Conservation (phyloP, 176 grass and related monocot genomes). For the Phragmites australis region DNA sequence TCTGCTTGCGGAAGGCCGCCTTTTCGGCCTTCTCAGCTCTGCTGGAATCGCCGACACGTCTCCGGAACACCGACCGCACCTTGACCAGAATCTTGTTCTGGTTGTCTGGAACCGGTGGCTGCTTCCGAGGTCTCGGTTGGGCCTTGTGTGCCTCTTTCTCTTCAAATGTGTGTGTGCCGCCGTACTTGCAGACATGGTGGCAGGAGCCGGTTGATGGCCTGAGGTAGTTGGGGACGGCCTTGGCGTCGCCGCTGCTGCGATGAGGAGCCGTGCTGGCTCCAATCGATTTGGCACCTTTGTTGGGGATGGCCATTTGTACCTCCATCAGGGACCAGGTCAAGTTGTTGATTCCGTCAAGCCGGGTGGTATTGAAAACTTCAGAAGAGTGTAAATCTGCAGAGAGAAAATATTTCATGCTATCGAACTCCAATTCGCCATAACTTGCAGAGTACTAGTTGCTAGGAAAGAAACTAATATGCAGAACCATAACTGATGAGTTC, state of each 20-base stretch:
- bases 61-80: conserved; percentile 47
- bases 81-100: conserved; percentile 32
- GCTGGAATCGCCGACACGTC: conserved; percentile 34
- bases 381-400: conserved; percentile 13
- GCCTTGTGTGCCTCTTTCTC: conserved; percentile 25
- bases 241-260: background rate
- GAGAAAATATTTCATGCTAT: background rate
- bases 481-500: too few relatives aligned
- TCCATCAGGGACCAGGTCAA: conserved; percentile 1
- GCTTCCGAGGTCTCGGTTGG: conserved; percentile 21
- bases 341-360: background rate
- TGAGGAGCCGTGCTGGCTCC: background rate
- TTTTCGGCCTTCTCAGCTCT: background rate
- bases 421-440: background rate
- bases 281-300: background rate
- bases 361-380: background rate
- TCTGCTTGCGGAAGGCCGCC: background rate
- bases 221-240: conserved; percentile 51
- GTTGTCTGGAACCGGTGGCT: background rate
- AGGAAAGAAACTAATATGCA: too few relatives aligned
- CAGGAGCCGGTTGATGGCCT: conserved; percentile 58
- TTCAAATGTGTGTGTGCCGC: conserved; percentile 37
- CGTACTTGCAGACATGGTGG: conserved; percentile 75
- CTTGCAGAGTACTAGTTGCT: background rate
- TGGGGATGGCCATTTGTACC: background rate